Conservation (phyloP, 2,329 filamentous ascomycete genomes). For the Penicillium sclerotiorum region DNA sequence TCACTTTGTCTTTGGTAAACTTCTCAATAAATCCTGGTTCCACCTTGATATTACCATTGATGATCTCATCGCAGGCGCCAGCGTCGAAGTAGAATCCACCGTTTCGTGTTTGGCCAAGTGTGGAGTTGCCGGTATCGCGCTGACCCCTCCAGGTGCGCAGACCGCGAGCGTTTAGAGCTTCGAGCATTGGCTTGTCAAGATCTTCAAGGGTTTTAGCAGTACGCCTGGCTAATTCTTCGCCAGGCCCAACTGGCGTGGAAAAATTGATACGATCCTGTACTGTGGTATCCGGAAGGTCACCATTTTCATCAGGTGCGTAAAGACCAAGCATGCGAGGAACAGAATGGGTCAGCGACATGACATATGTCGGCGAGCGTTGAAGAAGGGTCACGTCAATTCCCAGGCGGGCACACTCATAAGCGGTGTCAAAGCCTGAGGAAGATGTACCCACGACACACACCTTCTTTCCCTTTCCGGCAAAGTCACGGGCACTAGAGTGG, state of each 20-base stretch:
- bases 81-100: slow-evolving; percentile 36
- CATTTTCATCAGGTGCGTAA: slow-evolving; percentile 22
- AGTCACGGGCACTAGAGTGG: slow-evolving; percentile 26
- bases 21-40: slow-evolving; percentile 19
- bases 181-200: slow-evolving; percentile 25
- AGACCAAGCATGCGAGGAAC: slow-evolving; percentile 31
- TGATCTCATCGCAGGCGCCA: slow-evolving; percentile 33
- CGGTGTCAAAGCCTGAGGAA: slow-evolving; percentile 32
- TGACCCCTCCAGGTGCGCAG: slow-evolving; percentile 39
- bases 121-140: slow-evolving; percentile 35
- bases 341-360: slow-evolving; percentile 32
- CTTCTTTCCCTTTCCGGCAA: slow-evolving; percentile 31
- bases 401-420: slow-evolving; percentile 27
- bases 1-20: slow-evolving; percentile 38
- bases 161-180: slow-evolving; percentile 29
- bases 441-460: slow-evolving; percentile 34
- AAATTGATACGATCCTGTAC: slow-evolving; percentile 13
- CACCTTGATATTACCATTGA: slow-evolving; percentile 34
- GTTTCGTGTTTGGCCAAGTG: slow-evolving; percentile 33
- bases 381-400: slow-evolving; percentile 33
- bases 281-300: slow-evolving; percentile 9
- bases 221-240: slow-evolving; percentile 23
- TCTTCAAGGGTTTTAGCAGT: slow-evolving; percentile 25
- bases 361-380: slow-evolving; percentile 36
- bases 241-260: slow-evolving; percentile 15